These are phyloP conservation scores for Hygrophila difformis DNA, from an alignment of 257 asterid genomes.

Conservation along the genomic window DNA sequence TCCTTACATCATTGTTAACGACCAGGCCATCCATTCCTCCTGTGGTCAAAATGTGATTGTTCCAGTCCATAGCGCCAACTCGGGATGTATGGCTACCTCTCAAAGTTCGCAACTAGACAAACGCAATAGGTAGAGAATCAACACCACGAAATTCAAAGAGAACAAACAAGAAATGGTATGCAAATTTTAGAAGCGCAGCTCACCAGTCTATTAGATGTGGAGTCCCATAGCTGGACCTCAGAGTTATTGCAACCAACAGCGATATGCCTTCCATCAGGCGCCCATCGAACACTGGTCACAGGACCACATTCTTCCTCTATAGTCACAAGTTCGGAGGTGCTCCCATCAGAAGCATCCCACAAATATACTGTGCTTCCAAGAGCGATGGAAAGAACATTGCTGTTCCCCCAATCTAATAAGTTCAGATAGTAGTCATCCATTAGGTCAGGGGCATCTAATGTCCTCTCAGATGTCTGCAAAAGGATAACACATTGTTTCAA, in stretches of 20 bases:
- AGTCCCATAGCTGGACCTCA: conserved; percentile 89
- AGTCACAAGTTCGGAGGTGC: conserved; percentile 71
- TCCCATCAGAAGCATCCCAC: conserved; percentile 88
- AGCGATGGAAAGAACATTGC: conserved; percentile 88
- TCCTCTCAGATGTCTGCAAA: conserved; percentile 86
- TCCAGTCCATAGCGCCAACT: conserved; percentile 84
- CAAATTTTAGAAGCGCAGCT: conserved; percentile 16
- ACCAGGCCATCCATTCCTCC: conserved; percentile 92
- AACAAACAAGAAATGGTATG: neutral
- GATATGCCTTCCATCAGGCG: conserved; percentile 77
- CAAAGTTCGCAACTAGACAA: conserved; percentile 70
- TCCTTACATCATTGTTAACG: conserved; percentile 70
- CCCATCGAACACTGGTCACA: conserved; percentile 82
- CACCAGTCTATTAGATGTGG: conserved; percentile 66
- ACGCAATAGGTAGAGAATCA: conserved; percentile 4
- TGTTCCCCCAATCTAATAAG: conserved; percentile 85
- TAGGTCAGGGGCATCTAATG: conserved; percentile 88
- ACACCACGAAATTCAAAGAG: neutral
- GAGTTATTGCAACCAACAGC: conserved; percentile 83
- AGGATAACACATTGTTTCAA: conserved; percentile 15
- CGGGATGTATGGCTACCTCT: conserved; percentile 69
- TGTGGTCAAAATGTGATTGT: conserved; percentile 69
- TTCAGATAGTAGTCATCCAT: conserved; percentile 87
- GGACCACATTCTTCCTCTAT: conserved; percentile 79
- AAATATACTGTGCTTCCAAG: conserved; percentile 69